Evolutionary conservation across 2,329 filamentous ascomycete species (phyloP).

Genomic region (Orbilia quercus): DNA sequence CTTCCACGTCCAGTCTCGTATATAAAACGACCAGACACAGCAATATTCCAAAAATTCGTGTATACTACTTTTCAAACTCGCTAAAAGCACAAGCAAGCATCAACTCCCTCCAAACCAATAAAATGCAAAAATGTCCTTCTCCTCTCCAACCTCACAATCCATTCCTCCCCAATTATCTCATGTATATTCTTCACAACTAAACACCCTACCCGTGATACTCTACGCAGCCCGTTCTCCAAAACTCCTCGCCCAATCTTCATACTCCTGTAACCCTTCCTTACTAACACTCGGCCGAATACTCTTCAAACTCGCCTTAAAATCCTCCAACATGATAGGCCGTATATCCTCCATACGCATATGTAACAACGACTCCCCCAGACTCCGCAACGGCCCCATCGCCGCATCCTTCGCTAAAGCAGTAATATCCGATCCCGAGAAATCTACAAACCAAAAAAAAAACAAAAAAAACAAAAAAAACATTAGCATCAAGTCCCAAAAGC

Average conservation of each 20-base stretch:
- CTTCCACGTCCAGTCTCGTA: too few species aligned
- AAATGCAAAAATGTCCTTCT: too few species aligned
- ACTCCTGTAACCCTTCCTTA: slow-evolving; percentile 82
- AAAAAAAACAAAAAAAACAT: slow-evolving; percentile 25
- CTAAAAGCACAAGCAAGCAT: slow-evolving; percentile 62
- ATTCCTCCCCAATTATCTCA: too few species aligned
- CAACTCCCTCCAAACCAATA: too few species aligned
- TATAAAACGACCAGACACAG: too few species aligned
- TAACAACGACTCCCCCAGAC: slow-evolving; percentile 86
- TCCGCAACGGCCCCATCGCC: slow-evolving; percentile 93
- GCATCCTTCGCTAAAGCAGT: slow-evolving; percentile 97
- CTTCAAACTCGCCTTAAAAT: slow-evolving; percentile 84
- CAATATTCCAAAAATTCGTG: too few species aligned
- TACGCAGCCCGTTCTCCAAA: slow-evolving; percentile 78
- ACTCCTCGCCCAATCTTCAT: slow-evolving; percentile 92
- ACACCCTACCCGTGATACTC: too few species aligned
- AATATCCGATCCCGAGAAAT: slow-evolving; percentile 97
- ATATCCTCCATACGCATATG: slow-evolving; percentile 96
- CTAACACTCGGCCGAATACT: slow-evolving; percentile 92
- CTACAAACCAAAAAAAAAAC: slow-evolving; percentile 65
- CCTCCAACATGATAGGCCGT: slow-evolving; percentile 80
- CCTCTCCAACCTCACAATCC: too few species aligned
- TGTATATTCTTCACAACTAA: too few species aligned
- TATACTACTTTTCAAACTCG: not conserved
- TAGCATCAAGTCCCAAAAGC: too few species aligned